Base-by-base conservation (phyloP, 2,329 filamentous ascomycete genomes). In the Metarhizium rileyi region DNA sequence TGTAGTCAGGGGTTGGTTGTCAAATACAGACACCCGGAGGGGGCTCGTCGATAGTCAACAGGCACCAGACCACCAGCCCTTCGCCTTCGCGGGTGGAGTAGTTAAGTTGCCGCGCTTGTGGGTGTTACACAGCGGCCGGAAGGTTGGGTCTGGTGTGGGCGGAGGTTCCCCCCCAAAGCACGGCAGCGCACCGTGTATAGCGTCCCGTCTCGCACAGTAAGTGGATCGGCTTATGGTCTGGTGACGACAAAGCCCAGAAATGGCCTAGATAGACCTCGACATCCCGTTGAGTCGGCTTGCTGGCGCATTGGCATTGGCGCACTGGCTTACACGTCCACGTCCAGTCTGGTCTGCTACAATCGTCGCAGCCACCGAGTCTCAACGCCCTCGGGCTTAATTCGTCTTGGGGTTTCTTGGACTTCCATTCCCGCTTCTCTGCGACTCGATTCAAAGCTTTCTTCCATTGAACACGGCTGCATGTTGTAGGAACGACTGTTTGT, bases 181-280 rank as follows among this genome's bases (percentile, higher is more conserved):
- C 36, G 25, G 14, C n/a, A 4, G n/a, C 28, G 44, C 25, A 48
- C 41, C 45, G 48, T 42, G 22, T 20, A 10, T 9, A 7, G 14
- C 3, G 9, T 7, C 4, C 2, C 14, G 1, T 5, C 18, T 35
- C 47, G 49, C 45, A 55, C 53, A 36, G 53, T 53, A 44, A 30
- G 49, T 44, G 52, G 53, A 52, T 46, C 45, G 43, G 33, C 26
- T 30, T 23, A 41, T 41, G 44, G 50, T 40, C 42, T 50, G 51
- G 48, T 53, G 51, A 53, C 51, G 48, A 49, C 26, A 30, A 45
- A 47, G 51, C 40, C 51, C 42, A 27, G 45, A 33, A 46, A 26
- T 26, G 20, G 26, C 18, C 22, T 45, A 20, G 33, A 46, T n/a
- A n/a, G n/a, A n/a, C n/a, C n/a, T n/a, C n/a, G n/a, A n/a, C n/a